Evolutionary conservation across 2,329 filamentous ascomycete genomes (phyloP), one percentile per base, ranked within the genome.

Genomic region (Monosporascus sp.): DNA sequence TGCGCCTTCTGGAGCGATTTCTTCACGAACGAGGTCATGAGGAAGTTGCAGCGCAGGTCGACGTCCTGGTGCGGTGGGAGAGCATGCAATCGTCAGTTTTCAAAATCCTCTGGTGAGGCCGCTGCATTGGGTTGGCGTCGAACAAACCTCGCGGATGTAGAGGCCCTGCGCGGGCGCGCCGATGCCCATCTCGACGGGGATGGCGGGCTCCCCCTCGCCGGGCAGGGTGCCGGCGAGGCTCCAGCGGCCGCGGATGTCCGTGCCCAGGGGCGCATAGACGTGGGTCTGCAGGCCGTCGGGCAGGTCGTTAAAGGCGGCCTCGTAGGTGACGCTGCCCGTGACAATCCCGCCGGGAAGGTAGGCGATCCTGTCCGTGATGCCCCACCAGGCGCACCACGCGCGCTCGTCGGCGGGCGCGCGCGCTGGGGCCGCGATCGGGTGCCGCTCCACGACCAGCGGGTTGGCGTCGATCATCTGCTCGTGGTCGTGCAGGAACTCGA

Each of bases 381-480:
- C 81, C 72, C 92, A 95, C 91, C 91, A 96, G 18, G 75, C 75
- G 60, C 85, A 88, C 57, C 82, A 75, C 55, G 78, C 43, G n/a
- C 22, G 81, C 73, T 96, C 90, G 61, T 94, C 89, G 17, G 82
- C 73, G 0, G 81, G 75, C 14, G 87, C 85, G 65, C 85, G 80
- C 24, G 77, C 65, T 0, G 90, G 89, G 2, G 89, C 78, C 47
- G 81, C 77, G 70, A 89, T 89, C 35, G 77, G 77, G 60, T 85
- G 80, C 53, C 89, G 81, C 56, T 88, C 84, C 57, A 87, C 83
- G 52, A 96, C 87, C 48, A 95, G 78, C 1, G 90, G 90, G 69
- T 95, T 96, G 53, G 96, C 76, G 66, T 93, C 87, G 64, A 96
- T 95, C 86, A 96, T 95, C 62, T 85, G 85, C 49, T 79, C 69